These are phyloP conservation scores for Kalaharituber pfeilii DNA, from an alignment of 2,329 filamentous ascomycete genomes.

Conservation along the genomic window DNA sequence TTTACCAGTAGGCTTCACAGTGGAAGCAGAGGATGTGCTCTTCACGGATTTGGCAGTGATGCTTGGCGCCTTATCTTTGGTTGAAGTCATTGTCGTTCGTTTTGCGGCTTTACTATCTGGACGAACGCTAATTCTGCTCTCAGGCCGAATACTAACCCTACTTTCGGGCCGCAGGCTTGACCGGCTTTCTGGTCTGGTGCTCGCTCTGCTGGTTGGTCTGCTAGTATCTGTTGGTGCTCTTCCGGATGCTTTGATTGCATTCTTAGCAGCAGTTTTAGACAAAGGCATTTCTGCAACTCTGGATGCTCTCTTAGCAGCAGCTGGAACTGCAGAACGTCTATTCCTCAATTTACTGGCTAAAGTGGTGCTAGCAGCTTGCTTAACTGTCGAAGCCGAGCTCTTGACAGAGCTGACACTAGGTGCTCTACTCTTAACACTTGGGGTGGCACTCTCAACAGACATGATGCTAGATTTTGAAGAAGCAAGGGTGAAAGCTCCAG, in stretches of 20 bases:
- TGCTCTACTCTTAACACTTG: background rate
- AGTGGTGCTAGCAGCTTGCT: background rate
- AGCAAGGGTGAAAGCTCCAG: background rate
- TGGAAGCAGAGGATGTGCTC: background rate
- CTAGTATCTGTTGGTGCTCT: conserved; percentile 5
- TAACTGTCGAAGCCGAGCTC: background rate
- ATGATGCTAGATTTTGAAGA: background rate
- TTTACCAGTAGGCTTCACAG: background rate
- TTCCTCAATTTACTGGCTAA: background rate
- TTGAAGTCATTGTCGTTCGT: background rate
- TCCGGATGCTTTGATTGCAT: conserved; percentile 8
- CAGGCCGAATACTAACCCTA: no score
- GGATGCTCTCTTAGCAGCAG: background rate
- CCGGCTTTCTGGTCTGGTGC: background rate
- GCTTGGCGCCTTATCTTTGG: background rate
- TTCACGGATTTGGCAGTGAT: background rate
- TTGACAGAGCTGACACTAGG: background rate
- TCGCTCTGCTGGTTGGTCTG: conserved; percentile 1
- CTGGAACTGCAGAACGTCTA: background rate
- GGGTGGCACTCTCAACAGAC: background rate
- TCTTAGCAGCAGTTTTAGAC: conserved; percentile 4
- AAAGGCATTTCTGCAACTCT: background rate
- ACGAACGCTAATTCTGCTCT: conserved; percentile 1
- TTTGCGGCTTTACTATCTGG: background rate
- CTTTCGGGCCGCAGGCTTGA: background rate